Conservation (phyloP, 1,284 basidiomycete species). For the Dichomitus squalens region DNA sequence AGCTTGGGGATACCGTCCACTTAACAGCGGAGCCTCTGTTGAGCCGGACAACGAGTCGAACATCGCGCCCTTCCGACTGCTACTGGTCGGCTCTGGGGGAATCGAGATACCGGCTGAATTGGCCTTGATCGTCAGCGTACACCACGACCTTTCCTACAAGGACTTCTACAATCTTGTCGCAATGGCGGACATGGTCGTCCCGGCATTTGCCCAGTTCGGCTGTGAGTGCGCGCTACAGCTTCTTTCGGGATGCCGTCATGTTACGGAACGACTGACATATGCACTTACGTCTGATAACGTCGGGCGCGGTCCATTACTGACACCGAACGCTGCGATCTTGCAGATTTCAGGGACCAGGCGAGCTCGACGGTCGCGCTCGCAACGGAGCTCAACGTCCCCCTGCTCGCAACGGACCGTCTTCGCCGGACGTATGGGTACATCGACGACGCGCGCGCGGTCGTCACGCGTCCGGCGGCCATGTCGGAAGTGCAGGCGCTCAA, state of each 20-base stretch:
- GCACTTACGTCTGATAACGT: not conserved
- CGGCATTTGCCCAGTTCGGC: conserved; percentile 36
- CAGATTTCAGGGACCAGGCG: conserved; percentile 37
- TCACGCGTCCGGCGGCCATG: conserved; percentile 41
- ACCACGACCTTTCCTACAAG: conserved; percentile 34
- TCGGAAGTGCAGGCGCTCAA: conserved; percentile 38
- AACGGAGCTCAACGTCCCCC: conserved; percentile 39
- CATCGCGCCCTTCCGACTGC: conserved; percentile 37
- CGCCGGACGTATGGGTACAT: conserved; percentile 38
- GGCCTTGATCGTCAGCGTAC: conserved; percentile 34
- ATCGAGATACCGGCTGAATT: conserved; percentile 38
- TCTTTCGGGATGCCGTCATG: not conserved
- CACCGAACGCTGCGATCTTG: no score
- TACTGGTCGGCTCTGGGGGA: conserved; percentile 37
- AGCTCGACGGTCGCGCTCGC: conserved; percentile 43
- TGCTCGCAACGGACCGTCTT: conserved; percentile 39
- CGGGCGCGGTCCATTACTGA: no score
- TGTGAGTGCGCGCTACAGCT: conserved; percentile 12
- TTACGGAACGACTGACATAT: not conserved
- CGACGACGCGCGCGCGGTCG: conserved; percentile 37
- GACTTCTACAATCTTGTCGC: conserved; percentile 40
- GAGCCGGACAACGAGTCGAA: conserved; percentile 27
- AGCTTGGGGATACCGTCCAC: conserved; percentile 40
- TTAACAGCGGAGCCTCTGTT: conserved; percentile 29
- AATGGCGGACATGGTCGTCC: conserved; percentile 39